Evolutionary conservation across 495 filamentous ascomycete genomes (phyloP).

Genomic region (Daldinia decipiens): DNA sequence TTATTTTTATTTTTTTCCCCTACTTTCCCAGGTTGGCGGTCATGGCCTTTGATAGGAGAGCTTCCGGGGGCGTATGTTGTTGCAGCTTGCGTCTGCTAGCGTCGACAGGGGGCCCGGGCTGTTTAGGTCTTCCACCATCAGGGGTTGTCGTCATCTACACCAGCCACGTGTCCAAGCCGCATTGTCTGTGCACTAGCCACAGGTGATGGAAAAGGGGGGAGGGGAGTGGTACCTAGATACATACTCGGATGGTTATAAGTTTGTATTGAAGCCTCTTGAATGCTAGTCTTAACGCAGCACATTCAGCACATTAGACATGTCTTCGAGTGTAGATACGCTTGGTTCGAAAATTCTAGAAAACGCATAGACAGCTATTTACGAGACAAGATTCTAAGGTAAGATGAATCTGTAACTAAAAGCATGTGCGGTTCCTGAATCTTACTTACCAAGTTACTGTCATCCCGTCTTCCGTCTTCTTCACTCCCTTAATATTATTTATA

Average conservation of each 20-base stretch:
- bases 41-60: slow-evolving; percentile 1
- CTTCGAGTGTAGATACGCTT: neutral
- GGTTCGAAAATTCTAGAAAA: neutral
- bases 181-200: neutral
- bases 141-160: slow-evolving; percentile 16
- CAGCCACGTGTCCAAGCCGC: neutral
- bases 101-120: slow-evolving; percentile 12
- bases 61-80: neutral
- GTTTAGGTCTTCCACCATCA: too few species aligned
- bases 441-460: neutral
- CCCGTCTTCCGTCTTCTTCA: neutral
- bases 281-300: too few species aligned
- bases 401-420: neutral
- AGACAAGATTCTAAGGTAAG: too few species aligned
- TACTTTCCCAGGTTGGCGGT: neutral
- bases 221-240: neutral
- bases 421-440: neutral
- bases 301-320: too few species aligned
- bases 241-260: too few species aligned
- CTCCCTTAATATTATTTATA: neutral
- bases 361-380: neutral
- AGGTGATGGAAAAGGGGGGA: neutral
- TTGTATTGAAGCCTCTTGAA: too few species aligned
- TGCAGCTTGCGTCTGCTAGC: slow-evolving; percentile 12
- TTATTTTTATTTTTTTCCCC: slow-evolving; percentile 3